These are phyloP conservation scores for Curvularia spicifera DNA, from an alignment of 2,329 filamentous ascomycete species.

Conservation along the genomic window DNA sequence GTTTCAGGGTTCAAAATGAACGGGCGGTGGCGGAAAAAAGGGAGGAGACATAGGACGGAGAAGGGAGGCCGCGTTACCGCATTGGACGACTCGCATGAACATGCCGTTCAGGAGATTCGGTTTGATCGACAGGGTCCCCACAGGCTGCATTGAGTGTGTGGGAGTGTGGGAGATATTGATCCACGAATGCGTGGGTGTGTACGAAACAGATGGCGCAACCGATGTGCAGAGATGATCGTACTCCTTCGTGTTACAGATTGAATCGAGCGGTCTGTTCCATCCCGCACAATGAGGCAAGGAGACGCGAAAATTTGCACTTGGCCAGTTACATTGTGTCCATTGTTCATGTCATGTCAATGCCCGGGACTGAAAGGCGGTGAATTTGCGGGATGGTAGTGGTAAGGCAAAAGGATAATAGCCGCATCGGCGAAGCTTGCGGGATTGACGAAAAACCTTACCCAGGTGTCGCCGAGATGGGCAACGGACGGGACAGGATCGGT, in stretches of 20 bases:
- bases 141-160: conserved; percentile 5
- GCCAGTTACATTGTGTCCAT: not conserved
- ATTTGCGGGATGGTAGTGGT: not conserved
- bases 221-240: conserved; percentile 7
- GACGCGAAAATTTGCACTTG: not conserved
- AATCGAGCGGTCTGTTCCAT: conserved; percentile 1
- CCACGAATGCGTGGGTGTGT: conserved; percentile 13
- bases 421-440: conserved; percentile 1
- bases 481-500: conserved; percentile 4
- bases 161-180: conserved; percentile 12
- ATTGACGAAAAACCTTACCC: conserved; percentile 1
- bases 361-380: conserved; percentile 4
- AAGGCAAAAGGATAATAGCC: not conserved
- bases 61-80: conserved; percentile 8
- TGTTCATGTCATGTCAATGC: not conserved
- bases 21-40: conserved; percentile 5
- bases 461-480: conserved; percentile 8
- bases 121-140: conserved; percentile 15
- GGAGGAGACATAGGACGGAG: conserved; percentile 1
- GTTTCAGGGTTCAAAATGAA: conserved; percentile 16
- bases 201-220: conserved; percentile 16
- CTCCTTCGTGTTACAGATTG: conserved; percentile 7
- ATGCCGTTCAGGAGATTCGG: conserved; percentile 12
- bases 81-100: conserved; percentile 18
- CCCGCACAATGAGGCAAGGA: not conserved